Evolutionary conservation across 495 filamentous ascomycete species (phyloP), one percentile per base, ranked within the genome.

Genomic region (Patellaria atrata): DNA sequence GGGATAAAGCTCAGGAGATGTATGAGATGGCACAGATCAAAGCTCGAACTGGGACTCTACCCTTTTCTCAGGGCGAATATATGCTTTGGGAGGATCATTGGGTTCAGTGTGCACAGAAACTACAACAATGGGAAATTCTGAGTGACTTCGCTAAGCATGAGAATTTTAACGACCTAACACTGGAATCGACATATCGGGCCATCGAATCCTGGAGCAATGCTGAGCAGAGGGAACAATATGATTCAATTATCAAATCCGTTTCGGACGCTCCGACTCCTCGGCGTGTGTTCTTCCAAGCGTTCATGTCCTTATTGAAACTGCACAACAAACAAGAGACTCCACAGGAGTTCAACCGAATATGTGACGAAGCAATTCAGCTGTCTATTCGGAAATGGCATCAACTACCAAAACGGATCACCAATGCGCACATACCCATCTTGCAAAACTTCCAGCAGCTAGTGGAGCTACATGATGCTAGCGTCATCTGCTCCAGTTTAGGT

Each of bases 71-170:
- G 45, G 83, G 75, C 10, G 91, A 99, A 59, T 99, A 99, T 52
- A 92, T 89, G 71, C 67, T 99, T 1, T 99, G 91, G 91, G 91
- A 99, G 58, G 91, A 99, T 55, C 91, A 99, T 45, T 99, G 91
- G 91, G 71, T 96, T 22, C 68, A 91, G 25, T 96, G 91, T 52
- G 89, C 87, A 2, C 82, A 96, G 58, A 99, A 96, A 61, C 69
- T 99, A 23, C 91, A 99, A 52, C 91, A 96, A 44, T 99, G 91
- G 91, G 91, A 99, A 35, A 80, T 99, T 36, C 58, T 99, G 18
- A 79, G 77, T 35, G 91, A 99, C 43, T 96, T 93, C 43, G 86
- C 91, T n/a, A 96, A 96, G 56, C 87, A 96, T 40, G 91, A 99
- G 49, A 99, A 96, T 47, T 77, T 91, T 56, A 94, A 94, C 52